Evolutionary conservation across 768 basidiomycete species (phyloP).

Genomic region (Pleurotus tuber-regium): DNA sequence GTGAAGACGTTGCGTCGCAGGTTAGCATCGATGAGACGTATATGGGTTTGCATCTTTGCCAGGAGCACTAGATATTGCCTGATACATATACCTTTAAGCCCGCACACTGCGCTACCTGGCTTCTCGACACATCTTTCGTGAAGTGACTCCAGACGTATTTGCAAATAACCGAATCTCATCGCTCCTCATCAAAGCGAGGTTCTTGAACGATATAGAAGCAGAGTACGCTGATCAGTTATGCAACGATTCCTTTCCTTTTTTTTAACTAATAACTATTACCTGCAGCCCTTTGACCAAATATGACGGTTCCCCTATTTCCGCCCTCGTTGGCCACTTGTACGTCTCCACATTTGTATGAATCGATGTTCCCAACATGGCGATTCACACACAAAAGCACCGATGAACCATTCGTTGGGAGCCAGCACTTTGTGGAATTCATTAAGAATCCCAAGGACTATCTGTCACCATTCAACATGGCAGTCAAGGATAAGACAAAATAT

Average conservation of each 20-base stretch:
- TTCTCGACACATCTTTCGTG: constrained; percentile 33
- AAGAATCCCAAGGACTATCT: constrained; percentile 4
- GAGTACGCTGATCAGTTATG: constrained; percentile 17
- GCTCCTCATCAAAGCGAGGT: constrained; percentile 28
- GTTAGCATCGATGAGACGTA: constrained; percentile 29
- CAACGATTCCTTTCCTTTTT: neutral
- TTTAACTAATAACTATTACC: neutral
- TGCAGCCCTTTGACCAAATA: constrained; percentile 15
- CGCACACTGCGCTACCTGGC: constrained; percentile 33
- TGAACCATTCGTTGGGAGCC: constrained; percentile 3
- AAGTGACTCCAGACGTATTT: constrained; percentile 33
- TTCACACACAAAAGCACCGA: neutral
- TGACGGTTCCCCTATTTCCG: constrained; percentile 14
- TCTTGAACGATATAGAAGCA: constrained; percentile 22
- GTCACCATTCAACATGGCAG: constrained; percentile 17
- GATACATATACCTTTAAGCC: constrained; percentile 5
- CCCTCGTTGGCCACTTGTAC: neutral
- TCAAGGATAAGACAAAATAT: constrained; percentile 13
- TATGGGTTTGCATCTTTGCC: constrained; percentile 25
- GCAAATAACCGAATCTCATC: constrained; percentile 33
- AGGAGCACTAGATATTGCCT: neutral
- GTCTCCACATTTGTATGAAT: neutral
- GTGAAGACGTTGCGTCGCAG: constrained; percentile 32
- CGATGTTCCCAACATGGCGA: neutral
- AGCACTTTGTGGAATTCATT: constrained; percentile 7